phyloP scores from a whole-genome alignment of 2,329 filamentous ascomycete genomes.

The Pseudopyrenochaeta lycopersici region DNA sequence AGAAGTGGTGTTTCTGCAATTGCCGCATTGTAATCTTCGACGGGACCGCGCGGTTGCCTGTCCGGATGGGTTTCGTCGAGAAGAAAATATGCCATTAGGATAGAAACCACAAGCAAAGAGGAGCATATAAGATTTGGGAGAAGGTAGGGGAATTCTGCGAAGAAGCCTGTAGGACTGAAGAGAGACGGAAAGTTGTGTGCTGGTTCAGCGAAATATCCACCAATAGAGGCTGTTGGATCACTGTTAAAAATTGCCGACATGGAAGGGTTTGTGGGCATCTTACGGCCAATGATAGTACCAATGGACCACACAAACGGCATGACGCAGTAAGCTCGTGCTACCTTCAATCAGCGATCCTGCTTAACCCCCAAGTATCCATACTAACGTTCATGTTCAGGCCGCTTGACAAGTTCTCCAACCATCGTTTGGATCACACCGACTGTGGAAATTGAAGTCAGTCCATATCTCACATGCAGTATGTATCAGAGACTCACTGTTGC shows the following conservation, averaged over 20 bases:
- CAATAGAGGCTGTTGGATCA: conserved; percentile 70
- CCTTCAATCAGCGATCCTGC: conserved; percentile 69
- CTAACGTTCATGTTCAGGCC: conserved; percentile 86
- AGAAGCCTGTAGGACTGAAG: conserved; percentile 74
- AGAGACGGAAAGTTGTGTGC: conserved; percentile 74
- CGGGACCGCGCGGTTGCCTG: conserved; percentile 66
- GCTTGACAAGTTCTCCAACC: conserved; percentile 86
- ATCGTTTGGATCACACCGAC: conserved; percentile 79
- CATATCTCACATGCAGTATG: not conserved
- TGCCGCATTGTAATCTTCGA: conserved; percentile 50
- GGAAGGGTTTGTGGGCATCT: conserved; percentile 13
- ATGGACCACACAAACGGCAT: conserved; percentile 92
- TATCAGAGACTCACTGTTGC: conserved; percentile 76
- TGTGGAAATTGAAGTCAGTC: not conserved
- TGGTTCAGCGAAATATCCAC: conserved; percentile 85
- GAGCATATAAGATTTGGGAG: conserved; percentile 90
- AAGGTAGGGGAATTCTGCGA: conserved; percentile 83
- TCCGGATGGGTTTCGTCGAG: conserved; percentile 91
- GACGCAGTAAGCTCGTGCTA: conserved; percentile 83
- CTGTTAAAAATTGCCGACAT: conserved; percentile 7
- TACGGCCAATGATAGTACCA: conserved; percentile 81
- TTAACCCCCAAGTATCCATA: conserved; percentile 23
- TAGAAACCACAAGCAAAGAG: conserved; percentile 77
- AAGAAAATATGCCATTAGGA: conserved; percentile 80
- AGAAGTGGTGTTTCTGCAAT: conserved; percentile 77